A percentile compares a stretch with the other conserved stretches of the same genome.
Evolutionary conservation across 352 stramenopile species (phyloP).

Genomic region (Phytophthora pluvialis): DNA sequence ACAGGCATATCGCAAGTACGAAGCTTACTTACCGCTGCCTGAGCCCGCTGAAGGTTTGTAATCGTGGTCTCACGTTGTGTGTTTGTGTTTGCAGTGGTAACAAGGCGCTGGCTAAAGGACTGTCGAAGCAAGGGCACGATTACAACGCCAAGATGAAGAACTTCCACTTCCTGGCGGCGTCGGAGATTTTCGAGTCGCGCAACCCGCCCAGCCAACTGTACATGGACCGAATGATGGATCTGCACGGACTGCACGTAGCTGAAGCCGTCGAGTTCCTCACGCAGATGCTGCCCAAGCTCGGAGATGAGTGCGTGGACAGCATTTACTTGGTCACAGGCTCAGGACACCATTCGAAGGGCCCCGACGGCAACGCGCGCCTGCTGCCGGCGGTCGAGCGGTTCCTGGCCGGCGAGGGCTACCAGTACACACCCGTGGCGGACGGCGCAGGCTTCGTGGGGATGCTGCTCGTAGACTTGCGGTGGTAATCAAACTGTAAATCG

Average conservation of each 20-base stretch:
- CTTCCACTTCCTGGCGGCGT: constrained; percentile 75
- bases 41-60: background rate
- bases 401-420: constrained; percentile 73
- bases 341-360: constrained; percentile 82
- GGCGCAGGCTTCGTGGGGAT: constrained; percentile 82
- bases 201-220: constrained; percentile 83
- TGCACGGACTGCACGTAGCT: constrained; percentile 83
- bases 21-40: too few species aligned
- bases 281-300: constrained; percentile 74
- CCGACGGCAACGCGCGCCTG: constrained; percentile 67
- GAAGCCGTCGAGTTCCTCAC: constrained; percentile 82
- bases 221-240: constrained; percentile 80
- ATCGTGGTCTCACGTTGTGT: constrained; percentile 21
- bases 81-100: constrained; percentile 60
- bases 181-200: constrained; percentile 79
- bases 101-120: constrained; percentile 67
- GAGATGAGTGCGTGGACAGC: constrained; percentile 70
- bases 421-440: constrained; percentile 73
- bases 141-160: constrained; percentile 89
- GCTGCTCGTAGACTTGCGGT: constrained; percentile 83
- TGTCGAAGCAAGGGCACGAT: constrained; percentile 82
- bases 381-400: constrained; percentile 86
- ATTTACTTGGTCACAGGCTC: constrained; percentile 87
- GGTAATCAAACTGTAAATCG: constrained; percentile 53
- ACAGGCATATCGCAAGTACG: constrained; percentile 81